Base-by-base conservation (phyloP, 257 asterid species). In the Verbascum thapsus region DNA sequence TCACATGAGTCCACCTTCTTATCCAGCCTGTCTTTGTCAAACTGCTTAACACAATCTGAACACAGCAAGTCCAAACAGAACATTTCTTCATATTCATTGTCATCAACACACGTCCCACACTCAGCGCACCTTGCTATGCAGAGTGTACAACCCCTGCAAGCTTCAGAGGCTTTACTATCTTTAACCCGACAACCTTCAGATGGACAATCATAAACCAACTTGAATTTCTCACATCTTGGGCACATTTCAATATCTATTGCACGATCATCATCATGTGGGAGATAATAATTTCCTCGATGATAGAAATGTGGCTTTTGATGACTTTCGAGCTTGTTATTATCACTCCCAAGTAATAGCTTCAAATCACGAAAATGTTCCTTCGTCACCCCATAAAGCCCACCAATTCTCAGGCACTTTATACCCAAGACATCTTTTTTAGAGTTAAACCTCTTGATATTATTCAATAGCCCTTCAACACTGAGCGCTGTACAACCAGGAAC, bases 201-300 rank as follows among this genome's bases (percentile, higher is more conserved):
- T n/a, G 98, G 95, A 54, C 98, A 92, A 72, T 92, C 97, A 48
- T 86, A 92, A 22, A 92, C 91, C 83, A 88, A 37, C 76, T 76
- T 76, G 22, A 73, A 68, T n/a, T 85, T 79, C 61, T 82, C 80
- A 49, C 98, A 92, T 50, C 63, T 69, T 3, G 97, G 96, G 69
- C 98, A 92, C 74, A 68, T 63, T 59, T 92, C 96, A 64, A 92
- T 73, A 61, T 92, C 98, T 38, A 92, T 53, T 8, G 84, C 76
- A 20, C 91, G 88, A 44, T 83, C 83, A 71, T 92, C 98, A 44
- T 92, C 89, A 49, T 66, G 64, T 35, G 83, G 80, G 19, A 84
- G 76, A 71, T 87, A 85, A 40, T 72, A 48, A 8, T 81, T 80
- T 50, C 86, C 85, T 22, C 87, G 75, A 41, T 68, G 65, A 70